Evolutionary conservation across 2,329 filamentous ascomycete genomes (phyloP), one percentile per base, ranked within the genome.

Genomic region (Huntiella abstrusa): DNA sequence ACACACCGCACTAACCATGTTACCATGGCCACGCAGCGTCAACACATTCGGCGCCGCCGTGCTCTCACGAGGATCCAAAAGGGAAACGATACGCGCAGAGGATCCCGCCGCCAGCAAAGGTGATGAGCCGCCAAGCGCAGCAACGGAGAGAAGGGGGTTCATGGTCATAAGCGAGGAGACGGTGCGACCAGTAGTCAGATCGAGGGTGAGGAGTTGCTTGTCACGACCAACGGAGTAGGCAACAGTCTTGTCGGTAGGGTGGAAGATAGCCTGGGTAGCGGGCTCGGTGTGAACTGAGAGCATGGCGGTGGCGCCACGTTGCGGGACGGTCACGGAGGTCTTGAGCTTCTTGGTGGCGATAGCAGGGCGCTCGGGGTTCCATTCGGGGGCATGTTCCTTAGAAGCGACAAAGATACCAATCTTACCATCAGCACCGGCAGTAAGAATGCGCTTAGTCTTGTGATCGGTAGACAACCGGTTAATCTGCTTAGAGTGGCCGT

Each of bases 171-270:
- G 71, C 3, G 83, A 84, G 57, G 84, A 83, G 37, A 96, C 85
- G 49, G 83, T 73, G 22, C 69, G 67, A 46, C 75, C 70, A 1
- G 88, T 95, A 0, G 86, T 79, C 41, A 98, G 71, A 65, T 98
- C 91, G 65, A 93, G 82, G 0, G 91, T 96, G 52, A 80, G 80
- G 54, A 96, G 68, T 1, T 83, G 83, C 67, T 94, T 87, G 65
- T 98, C 92, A 65, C 83, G 82, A 13, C 86, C 93, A 16, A 79
- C 77, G 1, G 85, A 88, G 68, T 98, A 96, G 41, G 83, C 88
- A 36, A 95, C 84, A 11, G 84, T 94, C 8, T 77, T 64, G 62
- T 96, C 88, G 46, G 75, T 70, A 4, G 80, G 80, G 62, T 93
- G 84, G 66, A 98, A 96, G 41, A 85, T 71, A 34, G 80, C 82